These are phyloP conservation scores for Phylloporus sp. DNA, from an alignment of 768 basidiomycete genomes.

Conservation along the genomic window DNA sequence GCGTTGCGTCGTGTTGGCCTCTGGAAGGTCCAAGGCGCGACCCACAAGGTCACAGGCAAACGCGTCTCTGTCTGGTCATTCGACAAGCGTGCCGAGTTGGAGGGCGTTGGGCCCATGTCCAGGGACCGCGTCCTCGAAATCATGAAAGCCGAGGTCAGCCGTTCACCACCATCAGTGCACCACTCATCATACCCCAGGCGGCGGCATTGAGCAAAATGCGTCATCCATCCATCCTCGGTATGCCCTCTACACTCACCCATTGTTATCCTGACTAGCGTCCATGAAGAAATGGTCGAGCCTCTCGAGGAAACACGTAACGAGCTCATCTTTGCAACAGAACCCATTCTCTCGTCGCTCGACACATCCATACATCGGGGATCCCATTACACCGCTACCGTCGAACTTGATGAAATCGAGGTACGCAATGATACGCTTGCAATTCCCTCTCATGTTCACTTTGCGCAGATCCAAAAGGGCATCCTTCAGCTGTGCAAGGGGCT, in stretches of 20 bases:
- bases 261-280: slow-evolving; percentile 3
- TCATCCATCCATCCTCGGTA: slow-evolving; percentile 91
- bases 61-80: slow-evolving; percentile 90
- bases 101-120: slow-evolving; percentile 57
- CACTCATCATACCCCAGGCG: slow-evolving; percentile 48
- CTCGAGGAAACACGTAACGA: slow-evolving; percentile 89
- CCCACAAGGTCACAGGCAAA: slow-evolving; percentile 87
- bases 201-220: slow-evolving; percentile 79
- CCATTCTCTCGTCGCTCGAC: slow-evolving; percentile 76
- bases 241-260: slow-evolving; percentile 6
- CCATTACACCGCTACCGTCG: slow-evolving; percentile 55
- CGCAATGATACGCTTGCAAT: slow-evolving; percentile 16
- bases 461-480: slow-evolving; percentile 91
- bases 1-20: slow-evolving; percentile 62
- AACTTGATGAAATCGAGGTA: slow-evolving; percentile 96
- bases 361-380: slow-evolving; percentile 68
- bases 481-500: slow-evolving; percentile 89
- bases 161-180: neutral
- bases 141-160: slow-evolving; percentile 80
- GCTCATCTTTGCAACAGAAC: slow-evolving; percentile 91
- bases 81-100: slow-evolving; percentile 80
- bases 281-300: slow-evolving; percentile 92
- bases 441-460: slow-evolving; percentile 3
- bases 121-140: slow-evolving; percentile 79
- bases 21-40: slow-evolving; percentile 85